Conservation (phyloP, 2,329 filamentous ascomycete genomes). For the Magnaporthiopsis rhizophila region DNA sequence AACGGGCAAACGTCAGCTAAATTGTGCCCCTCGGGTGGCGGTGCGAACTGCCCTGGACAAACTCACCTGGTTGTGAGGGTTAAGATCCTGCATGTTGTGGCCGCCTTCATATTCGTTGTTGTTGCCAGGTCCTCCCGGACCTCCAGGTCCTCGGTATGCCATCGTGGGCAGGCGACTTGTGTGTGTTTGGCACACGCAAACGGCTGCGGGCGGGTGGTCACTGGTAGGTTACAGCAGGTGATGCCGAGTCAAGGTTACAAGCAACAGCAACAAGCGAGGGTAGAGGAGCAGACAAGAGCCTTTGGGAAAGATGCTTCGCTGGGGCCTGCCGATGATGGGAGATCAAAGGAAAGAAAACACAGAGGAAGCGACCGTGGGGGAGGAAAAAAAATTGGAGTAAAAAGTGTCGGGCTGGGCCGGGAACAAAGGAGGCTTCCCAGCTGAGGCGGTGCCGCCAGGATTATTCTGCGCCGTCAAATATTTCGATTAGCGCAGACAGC, state of each 20-base stretch:
- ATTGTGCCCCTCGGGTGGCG: conserved; percentile 11
- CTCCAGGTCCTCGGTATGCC: conserved; percentile 18
- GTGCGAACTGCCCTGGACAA: conserved; percentile 8
- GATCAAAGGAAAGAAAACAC: not conserved
- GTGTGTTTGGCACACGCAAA: not conserved
- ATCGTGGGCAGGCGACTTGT: conserved; percentile 8
- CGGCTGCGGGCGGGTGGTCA: not conserved
- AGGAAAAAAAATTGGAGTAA: not conserved
- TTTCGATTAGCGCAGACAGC: not conserved
- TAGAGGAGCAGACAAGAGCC: not conserved
- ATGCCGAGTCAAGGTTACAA: not conserved
- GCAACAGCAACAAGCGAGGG: not conserved
- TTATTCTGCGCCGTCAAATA: not conserved
- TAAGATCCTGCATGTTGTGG: conserved; percentile 61
- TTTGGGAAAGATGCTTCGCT: not conserved
- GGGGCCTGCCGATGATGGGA: not conserved
- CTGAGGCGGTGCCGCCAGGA: not conserved
- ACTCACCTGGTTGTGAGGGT: conserved; percentile 52
- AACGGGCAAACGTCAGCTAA: not conserved
- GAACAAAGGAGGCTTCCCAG: not conserved
- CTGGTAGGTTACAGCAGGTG: not conserved
- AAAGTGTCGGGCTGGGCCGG: not conserved
- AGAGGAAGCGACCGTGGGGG: not conserved
- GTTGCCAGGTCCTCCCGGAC: conserved; percentile 25
- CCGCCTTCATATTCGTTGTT: conserved; percentile 48